Evolutionary conservation across 2,329 filamentous ascomycete species (phyloP), one percentile per base, ranked within the genome.

Genomic region (Diaporthe destruens): DNA sequence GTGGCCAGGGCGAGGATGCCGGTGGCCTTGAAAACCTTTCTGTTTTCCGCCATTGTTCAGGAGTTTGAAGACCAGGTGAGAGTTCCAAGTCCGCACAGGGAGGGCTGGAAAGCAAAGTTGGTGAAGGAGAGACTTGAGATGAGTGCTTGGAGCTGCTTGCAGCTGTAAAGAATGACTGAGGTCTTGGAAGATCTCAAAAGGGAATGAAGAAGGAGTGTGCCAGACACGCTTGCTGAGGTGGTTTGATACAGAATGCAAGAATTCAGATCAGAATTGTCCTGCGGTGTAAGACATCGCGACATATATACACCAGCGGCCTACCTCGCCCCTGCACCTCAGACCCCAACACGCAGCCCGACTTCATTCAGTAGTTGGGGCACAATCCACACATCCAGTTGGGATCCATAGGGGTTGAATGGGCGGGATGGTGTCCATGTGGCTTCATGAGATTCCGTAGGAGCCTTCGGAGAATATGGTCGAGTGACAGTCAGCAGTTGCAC

Each of bases 401-500:
- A 20, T 8, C 56, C 36, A 5, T 14, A 44, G 7, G 36, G 36
- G 20, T 7, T 29, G 14, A 14, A 44, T 61, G 20, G 23, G 56
- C 5, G 36, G n/a, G 8, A 18, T 20, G 11, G 44, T 18, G 16
- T 6, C 14, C n/a, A 29, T 20, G 1, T 61, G 23, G 56, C 11
- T 14, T 61, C 36, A 12, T 61, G 56, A 61, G 36, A 23, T 44
- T 29, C 23, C 23, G 7, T 23, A 61, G 56, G 42, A 44, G 36
- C 23, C 29, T 18, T 61, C 56, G 56, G 56, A 61, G 56, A 61
- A 61, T 61, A 61, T 61, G 34, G 56, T 61, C n/a, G 36, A 44
- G 56, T 61, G 56, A 61, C 56, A 61, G 56, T 61, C 56, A 61
- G 56, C 56, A 61, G 56, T 36, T 61, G 36, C 56, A 61, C 56